Base-by-base conservation (phyloP, 2,329 filamentous ascomycete genomes). In the Periconia sp. region DNA sequence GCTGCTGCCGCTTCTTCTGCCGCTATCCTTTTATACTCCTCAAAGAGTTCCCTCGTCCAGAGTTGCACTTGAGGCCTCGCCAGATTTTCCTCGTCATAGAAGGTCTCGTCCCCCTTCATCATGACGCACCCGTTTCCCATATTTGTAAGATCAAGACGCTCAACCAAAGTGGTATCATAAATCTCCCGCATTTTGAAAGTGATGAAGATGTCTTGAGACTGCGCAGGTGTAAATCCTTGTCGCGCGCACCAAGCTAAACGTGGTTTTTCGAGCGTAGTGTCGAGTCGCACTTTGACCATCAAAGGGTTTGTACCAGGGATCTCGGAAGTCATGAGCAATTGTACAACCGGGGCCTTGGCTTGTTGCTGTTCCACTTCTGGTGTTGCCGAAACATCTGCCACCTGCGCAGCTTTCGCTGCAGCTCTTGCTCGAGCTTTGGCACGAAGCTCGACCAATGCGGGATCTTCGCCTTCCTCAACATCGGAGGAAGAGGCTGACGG, bases 151-250 rank as follows among this genome's bases (percentile, higher is more conserved):
- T 71, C 72, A n/a, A 73, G 51, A 2, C 70, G 59, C 19, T 58
- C 54, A 19, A 72, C 57, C 7, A 88, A 92, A 6, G 89, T 90
- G n/a, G 83, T 82, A 59, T 89, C 85, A 68, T 89, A 96, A 2
- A 96, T 74, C 54, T 85, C 84, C 53, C 84, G 84, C 23, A 84
- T 82, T 58, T 86, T 87, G 87, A 90, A 96, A 0, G 90, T 94
- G 51, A 97, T 81, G 63, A 94, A 88, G 17, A 95, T 77, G 1
- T 79, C 76, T 5, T 81, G 75, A 2, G 79, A 73, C 20, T 80
- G 69, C 2, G 81, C 76, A 2, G 76, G 72, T 1, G 77, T 72
- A 45, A 85, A 81, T 1, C 70, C 71, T 66, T 92, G 87, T 50
- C 81, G 80, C 13, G 78, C 74, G 62, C 88, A 84, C 90, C 91